These are phyloP conservation scores for Rhizodiscina lignyota DNA, from an alignment of 495 filamentous ascomycete species.

Conservation along the genomic window DNA sequence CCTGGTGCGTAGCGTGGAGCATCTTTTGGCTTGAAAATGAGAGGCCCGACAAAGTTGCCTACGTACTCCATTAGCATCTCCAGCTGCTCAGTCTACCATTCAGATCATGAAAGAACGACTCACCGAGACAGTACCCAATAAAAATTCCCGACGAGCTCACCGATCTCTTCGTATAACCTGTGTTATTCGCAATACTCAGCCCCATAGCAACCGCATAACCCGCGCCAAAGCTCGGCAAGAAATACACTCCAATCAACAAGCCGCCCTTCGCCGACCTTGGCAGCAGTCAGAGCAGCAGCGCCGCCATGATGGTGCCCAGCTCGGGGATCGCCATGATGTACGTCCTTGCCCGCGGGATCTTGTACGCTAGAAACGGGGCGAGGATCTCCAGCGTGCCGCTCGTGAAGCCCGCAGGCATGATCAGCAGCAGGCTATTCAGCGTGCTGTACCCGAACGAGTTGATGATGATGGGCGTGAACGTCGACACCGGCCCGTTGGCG, in stretches of 20 bases:
- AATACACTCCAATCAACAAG: conserved; percentile 26
- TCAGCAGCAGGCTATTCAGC: conserved; percentile 28
- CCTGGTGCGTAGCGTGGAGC: conserved; percentile 23
- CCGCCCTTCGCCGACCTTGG: conserved; percentile 20
- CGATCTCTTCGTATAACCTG: conserved; percentile 27
- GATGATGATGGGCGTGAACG: conserved; percentile 27
- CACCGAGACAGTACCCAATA: conserved; percentile 27
- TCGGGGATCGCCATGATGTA: conserved; percentile 11
- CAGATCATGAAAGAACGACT: not conserved
- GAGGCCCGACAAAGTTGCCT: conserved; percentile 20
- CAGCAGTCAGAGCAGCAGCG: conserved; percentile 22
- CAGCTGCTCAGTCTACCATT: not conserved
- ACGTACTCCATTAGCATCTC: not conserved
- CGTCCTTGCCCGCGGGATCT: conserved; percentile 4
- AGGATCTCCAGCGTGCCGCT: conserved; percentile 22
- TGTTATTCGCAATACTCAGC: conserved; percentile 28
- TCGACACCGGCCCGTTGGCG: conserved; percentile 27
- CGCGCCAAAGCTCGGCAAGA: conserved; percentile 18
- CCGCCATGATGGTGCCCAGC: conserved; percentile 14
- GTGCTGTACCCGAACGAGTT: conserved; percentile 27
- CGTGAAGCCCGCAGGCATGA: conserved; percentile 23
- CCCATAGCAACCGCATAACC: conserved; percentile 22
- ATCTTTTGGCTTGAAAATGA: conserved; percentile 19
- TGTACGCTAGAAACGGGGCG: conserved; percentile 19
- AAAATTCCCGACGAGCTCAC: conserved; percentile 23